Evolutionary conservation across 495 filamentous ascomycete genomes (phyloP).

Genomic region (Xylaria castorea): DNA sequence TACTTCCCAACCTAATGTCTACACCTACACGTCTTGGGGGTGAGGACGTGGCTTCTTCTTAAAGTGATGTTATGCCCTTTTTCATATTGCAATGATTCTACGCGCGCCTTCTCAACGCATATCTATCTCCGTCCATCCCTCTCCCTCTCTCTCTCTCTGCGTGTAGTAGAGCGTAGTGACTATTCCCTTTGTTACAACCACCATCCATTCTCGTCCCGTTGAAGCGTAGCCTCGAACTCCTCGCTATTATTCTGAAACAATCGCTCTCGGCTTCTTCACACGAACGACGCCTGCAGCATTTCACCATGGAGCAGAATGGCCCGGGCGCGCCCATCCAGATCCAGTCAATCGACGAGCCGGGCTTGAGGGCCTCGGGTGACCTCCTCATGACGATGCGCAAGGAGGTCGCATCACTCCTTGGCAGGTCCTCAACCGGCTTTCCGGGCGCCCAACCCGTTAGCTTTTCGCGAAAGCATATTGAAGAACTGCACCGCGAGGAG

Average conservation of each 20-base stretch:
- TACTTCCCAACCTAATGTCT: background rate
- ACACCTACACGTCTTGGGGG: background rate
- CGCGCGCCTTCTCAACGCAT: background rate
- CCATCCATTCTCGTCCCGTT: background rate
- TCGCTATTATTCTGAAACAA: background rate
- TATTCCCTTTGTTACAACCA: background rate
- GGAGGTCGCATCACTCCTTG: constrained; percentile 79
- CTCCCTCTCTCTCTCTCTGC: too few species aligned
- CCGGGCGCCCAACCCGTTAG: constrained; percentile 96
- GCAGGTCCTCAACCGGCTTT: constrained; percentile 69
- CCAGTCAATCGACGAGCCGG: constrained; percentile 61
- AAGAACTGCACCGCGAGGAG: constrained; percentile 79
- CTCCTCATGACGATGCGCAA: constrained; percentile 67
- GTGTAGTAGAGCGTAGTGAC: background rate
- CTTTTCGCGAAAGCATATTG: constrained; percentile 78
- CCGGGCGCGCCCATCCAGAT: constrained; percentile 38
- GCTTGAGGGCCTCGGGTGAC: constrained; percentile 65
- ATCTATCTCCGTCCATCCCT: background rate
- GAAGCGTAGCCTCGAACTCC: background rate
- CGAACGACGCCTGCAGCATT: background rate
- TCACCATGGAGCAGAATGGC: constrained; percentile 20
- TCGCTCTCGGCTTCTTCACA: background rate
- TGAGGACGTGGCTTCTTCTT: constrained; percentile 3
- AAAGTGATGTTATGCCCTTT: background rate
- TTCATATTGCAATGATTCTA: background rate